Base-by-base conservation (phyloP, 2,329 filamentous ascomycete genomes). In the Scytalidium sp. region DNA sequence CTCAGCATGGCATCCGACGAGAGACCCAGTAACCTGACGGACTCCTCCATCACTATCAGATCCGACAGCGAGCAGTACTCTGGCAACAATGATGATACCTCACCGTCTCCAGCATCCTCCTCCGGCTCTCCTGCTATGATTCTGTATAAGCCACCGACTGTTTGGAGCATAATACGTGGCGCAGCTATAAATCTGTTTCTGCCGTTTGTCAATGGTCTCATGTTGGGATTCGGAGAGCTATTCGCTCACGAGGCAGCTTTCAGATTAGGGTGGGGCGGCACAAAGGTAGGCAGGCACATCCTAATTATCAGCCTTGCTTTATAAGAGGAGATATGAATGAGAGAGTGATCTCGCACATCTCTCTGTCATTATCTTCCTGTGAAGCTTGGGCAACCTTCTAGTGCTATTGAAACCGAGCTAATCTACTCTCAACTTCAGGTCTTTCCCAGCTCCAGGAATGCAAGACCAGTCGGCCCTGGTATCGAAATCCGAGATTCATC, bases 171-270 rank as follows among this genome's bases (percentile, higher is more conserved):
- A 55, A 58, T 97, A 48, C 84, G 93, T 49, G 90, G 94, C 32
- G 90, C 91, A 15, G 91, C 92, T 5, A 99, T 99, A 72, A 99
- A 99, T 68, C 75, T 99, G n/a, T 63, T 99, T 1, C 73, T 99
- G 19, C 94, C 94, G 0, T 99, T 99, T 64, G 83, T 99, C 64
- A 99, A 99, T 72, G 94, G 94, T 43, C 81, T 99, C 76, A 99
- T 99, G 94, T 73, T 99, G 63, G 94, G 94, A 2, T 97, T 99
- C 64, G 94, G 94, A 59, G 94, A 99, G 73, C 73, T 99, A 46
- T 93, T 99, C 69, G 94, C 94, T 48, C 94, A 99, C 66, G 94
- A 99, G 74, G 87, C 90, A 45, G 94, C 94, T 2, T 99, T 93
- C 66, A 78, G 93, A 63, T 74, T 97, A 60, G 94, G 94, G 53